These are phyloP conservation scores for Exsudoporus frostii DNA, from an alignment of 768 basidiomycete species.

Conservation along the genomic window DNA sequence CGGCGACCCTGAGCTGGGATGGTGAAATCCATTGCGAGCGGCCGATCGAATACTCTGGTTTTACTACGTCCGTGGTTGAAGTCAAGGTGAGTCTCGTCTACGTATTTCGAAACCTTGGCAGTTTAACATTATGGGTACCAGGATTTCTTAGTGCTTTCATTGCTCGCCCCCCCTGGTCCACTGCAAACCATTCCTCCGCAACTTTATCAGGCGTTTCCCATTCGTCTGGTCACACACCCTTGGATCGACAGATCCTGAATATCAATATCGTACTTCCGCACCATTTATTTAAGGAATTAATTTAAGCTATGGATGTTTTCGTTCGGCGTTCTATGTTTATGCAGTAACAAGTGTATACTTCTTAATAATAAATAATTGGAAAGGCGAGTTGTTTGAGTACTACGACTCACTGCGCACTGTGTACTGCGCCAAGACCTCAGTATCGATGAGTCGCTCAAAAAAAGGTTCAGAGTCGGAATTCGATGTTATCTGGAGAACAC, in stretches of 20 bases:
- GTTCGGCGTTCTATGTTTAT: slow-evolving; percentile 1
- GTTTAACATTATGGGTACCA: slow-evolving; percentile 24
- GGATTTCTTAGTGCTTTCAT: slow-evolving; percentile 57
- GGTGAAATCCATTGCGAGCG: slow-evolving; percentile 47
- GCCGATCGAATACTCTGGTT: slow-evolving; percentile 45
- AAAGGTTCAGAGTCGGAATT: too few relatives aligned
- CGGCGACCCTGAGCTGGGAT: slow-evolving; percentile 56
- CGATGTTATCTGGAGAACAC: too few relatives aligned
- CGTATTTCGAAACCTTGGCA: neutral
- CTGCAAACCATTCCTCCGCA: slow-evolving; percentile 34
- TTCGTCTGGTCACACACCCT: slow-evolving; percentile 61
- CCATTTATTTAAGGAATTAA: slow-evolving; percentile 19
- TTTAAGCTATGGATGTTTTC: slow-evolving; percentile 5
- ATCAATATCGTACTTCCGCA: neutral
- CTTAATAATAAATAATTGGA: slow-evolving; percentile 13
- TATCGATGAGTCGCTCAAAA: neutral
- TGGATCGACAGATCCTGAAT: slow-evolving; percentile 35
- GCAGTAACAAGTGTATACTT: neutral
- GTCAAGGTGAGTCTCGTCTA: slow-evolving; percentile 43
- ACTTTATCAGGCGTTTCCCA: slow-evolving; percentile 50
- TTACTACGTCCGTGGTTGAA: slow-evolving; percentile 44
- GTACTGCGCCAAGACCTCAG: neutral
- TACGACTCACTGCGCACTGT: neutral
- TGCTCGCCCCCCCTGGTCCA: slow-evolving; percentile 39
- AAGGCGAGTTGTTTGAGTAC: neutral